phyloP scores from a whole-genome alignment of 768 basidiomycete genomes.

The Lyophyllum shimeji region DNA sequence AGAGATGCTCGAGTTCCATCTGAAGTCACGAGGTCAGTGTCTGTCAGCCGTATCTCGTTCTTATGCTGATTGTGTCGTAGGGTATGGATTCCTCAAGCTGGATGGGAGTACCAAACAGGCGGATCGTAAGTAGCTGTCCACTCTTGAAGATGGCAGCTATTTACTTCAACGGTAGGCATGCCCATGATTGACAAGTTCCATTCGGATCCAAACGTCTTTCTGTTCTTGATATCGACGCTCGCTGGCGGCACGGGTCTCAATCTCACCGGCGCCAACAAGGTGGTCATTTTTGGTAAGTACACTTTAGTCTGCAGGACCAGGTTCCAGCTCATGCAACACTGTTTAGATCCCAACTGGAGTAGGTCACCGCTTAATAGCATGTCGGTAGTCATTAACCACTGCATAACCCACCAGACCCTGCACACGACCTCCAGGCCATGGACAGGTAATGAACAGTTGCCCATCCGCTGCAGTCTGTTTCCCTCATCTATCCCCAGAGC shows the following conservation, averaged over 20 bases:
- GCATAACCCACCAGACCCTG: constrained; percentile 66
- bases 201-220: constrained; percentile 63
- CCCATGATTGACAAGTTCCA: constrained; percentile 84
- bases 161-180: constrained; percentile 57
- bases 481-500: constrained; percentile 38
- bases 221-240: constrained; percentile 88
- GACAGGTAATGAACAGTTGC: constrained; percentile 44
- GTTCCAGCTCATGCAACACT: constrained; percentile 9
- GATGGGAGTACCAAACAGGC: constrained; percentile 73
- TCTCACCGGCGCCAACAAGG: constrained; percentile 89
- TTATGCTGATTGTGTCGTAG: constrained; percentile 23
- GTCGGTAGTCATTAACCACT: constrained; percentile 3
- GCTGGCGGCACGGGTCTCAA: constrained; percentile 93
- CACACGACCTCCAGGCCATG: constrained; percentile 93
- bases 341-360: constrained; percentile 93
- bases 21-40: constrained; percentile 51
- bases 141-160: background rate
- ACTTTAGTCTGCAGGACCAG: constrained; percentile 2
- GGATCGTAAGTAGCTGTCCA: constrained; percentile 52
- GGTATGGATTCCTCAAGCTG: constrained; percentile 66
- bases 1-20: constrained; percentile 79
- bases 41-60: background rate
- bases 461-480: background rate
- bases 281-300: constrained; percentile 79
- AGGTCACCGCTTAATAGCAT: constrained; percentile 26